Conservation (phyloP, 2,329 filamentous ascomycete genomes). For the Fonsecaea pugnacius region DNA sequence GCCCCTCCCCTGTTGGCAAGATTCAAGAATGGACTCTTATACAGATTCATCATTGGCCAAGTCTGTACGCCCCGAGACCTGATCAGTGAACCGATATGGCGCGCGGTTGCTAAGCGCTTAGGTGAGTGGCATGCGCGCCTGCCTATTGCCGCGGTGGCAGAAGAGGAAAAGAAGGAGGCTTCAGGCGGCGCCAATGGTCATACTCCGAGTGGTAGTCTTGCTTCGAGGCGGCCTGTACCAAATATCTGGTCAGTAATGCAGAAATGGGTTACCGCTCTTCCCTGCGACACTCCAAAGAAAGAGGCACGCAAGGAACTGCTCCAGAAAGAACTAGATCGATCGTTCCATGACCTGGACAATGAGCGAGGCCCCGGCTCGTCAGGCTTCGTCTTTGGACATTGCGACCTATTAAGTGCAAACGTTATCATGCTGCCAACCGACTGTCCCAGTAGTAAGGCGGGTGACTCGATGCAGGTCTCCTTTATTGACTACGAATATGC, state of each 20-base stretch:
- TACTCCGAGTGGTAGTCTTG: conserved; percentile 23
- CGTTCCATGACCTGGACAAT: conserved; percentile 73
- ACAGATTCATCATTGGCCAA: conserved; percentile 82
- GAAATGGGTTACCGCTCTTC: conserved; percentile 89
- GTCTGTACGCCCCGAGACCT: conserved; percentile 82
- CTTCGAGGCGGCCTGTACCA: conserved; percentile 72
- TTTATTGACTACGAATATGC: conserved; percentile 99
- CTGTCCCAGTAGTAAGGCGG: conserved; percentile 43
- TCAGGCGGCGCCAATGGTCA: conserved; percentile 29
- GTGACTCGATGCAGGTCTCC: conserved; percentile 60
- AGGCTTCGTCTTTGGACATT: conserved; percentile 58
- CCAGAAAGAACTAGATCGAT: conserved; percentile 72
- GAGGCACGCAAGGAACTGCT: conserved; percentile 68
- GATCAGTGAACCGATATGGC: conserved; percentile 73
- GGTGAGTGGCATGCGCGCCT: conserved; percentile 89
- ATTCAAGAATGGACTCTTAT: conserved; percentile 95
- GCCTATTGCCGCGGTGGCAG: conserved; percentile 57
- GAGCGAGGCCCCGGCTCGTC: conserved; percentile 75
- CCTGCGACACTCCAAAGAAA: conserved; percentile 71
- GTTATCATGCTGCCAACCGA: conserved; percentile 74
- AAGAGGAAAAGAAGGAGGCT: conserved; percentile 26
- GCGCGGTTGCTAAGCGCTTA: conserved; percentile 79
- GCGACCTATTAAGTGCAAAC: conserved; percentile 89
- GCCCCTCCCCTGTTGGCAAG: conserved; percentile 86
- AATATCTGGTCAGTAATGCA: conserved; percentile 96